Conservation (phyloP, 1,284 basidiomycete genomes). For the Rhodotorula sp. region DNA sequence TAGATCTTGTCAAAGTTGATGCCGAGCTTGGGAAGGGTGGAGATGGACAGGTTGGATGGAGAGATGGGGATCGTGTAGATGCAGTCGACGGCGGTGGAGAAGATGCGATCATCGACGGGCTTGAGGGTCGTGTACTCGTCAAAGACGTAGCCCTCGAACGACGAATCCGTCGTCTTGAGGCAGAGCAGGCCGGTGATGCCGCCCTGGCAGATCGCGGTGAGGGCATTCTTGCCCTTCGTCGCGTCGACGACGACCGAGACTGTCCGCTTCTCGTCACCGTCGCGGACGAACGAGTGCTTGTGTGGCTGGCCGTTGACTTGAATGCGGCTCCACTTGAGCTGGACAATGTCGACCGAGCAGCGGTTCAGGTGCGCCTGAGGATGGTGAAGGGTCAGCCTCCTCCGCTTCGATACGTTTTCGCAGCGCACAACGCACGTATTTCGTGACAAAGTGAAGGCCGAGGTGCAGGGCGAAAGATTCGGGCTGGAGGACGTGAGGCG, state of each 20-base stretch:
- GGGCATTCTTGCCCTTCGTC: slow-evolving; percentile 36
- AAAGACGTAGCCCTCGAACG: slow-evolving; percentile 75
- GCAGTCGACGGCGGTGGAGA: slow-evolving; percentile 78
- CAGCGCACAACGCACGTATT: slow-evolving; percentile 56
- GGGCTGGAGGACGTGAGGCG: slow-evolving; percentile 75
- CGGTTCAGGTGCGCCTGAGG: slow-evolving; percentile 53
- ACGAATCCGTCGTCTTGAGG: slow-evolving; percentile 83
- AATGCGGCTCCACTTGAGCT: slow-evolving; percentile 84
- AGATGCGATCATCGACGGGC: slow-evolving; percentile 77
- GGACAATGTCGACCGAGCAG: slow-evolving; percentile 71
- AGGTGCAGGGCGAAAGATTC: slow-evolving; percentile 86
- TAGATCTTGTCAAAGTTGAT: slow-evolving; percentile 52
- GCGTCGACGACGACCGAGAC: slow-evolving; percentile 62
- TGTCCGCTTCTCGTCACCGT: slow-evolving; percentile 83
- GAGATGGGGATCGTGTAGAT: slow-evolving; percentile 62
- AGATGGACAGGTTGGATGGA: slow-evolving; percentile 54
- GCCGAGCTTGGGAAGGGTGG: slow-evolving; percentile 55
- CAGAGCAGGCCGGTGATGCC: slow-evolving; percentile 77
- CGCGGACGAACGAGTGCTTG: slow-evolving; percentile 77
- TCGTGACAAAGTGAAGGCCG: slow-evolving; percentile 76
- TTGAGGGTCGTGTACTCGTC: slow-evolving; percentile 85
- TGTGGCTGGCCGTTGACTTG: slow-evolving; percentile 59
- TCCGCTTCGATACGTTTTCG: background rate
- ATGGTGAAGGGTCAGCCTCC: background rate
- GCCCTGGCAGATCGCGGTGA: slow-evolving; percentile 61